Conservation (phyloP, 345 rosid species). For the Eutrema heterophyllum region DNA sequence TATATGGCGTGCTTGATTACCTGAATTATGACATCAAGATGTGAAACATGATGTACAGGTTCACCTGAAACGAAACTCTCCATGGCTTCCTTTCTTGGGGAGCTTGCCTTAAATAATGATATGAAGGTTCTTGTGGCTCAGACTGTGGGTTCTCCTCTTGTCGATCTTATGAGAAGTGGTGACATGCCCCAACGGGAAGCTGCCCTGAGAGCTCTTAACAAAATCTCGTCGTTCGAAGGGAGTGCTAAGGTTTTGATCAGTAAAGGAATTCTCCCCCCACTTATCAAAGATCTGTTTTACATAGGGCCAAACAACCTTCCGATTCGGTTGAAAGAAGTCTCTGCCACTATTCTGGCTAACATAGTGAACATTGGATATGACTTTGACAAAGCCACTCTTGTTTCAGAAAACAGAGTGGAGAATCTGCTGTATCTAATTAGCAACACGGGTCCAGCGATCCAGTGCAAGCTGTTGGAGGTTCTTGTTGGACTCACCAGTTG, state of each 20-base stretch:
- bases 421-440: slow-evolving; percentile 78
- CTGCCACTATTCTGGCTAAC: slow-evolving; percentile 93
- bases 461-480: slow-evolving; percentile 95
- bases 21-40: slow-evolving; percentile 8
- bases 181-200: slow-evolving; percentile 72
- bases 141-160: slow-evolving; percentile 73
- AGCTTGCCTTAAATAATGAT: slow-evolving; percentile 73
- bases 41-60: slow-evolving; percentile 52
- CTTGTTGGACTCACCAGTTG: slow-evolving; percentile 85
- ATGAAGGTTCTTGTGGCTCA: slow-evolving; percentile 76
- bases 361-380: slow-evolving; percentile 74
- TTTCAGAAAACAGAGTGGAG: slow-evolving; percentile 78
- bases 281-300: slow-evolving; percentile 74
- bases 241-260: slow-evolving; percentile 82
- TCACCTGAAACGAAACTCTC: slow-evolving; percentile 76
- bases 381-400: slow-evolving; percentile 64
- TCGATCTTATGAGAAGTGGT: slow-evolving; percentile 74
- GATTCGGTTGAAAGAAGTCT: slow-evolving; percentile 80
- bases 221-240: slow-evolving; percentile 71
- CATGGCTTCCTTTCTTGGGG: slow-evolving; percentile 90
- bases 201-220: slow-evolving; percentile 82
- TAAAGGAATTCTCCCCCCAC: slow-evolving; percentile 86
- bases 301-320: slow-evolving; percentile 74
- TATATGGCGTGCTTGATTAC: neutral
- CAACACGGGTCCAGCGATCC: slow-evolving; percentile 95